A percentile compares a stretch with the other conserved stretches of the same genome.
These are phyloP conservation scores for Penicillium crystallinum DNA, from an alignment of 495 filamentous ascomycete species.

Conservation along the genomic window DNA sequence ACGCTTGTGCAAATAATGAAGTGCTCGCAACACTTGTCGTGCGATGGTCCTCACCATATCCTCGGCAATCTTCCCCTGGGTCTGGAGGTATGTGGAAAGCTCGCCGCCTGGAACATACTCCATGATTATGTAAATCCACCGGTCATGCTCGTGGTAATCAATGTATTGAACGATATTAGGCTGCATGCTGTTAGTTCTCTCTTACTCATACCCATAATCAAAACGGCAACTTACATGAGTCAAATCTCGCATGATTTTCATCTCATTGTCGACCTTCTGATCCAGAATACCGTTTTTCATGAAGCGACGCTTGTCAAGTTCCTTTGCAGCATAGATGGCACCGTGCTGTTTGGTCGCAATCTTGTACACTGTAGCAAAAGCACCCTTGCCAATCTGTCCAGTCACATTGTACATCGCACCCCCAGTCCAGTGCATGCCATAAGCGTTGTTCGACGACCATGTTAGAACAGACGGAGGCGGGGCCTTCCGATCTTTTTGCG, in stretches of 20 bases:
- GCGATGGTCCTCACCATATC: slow-evolving; percentile 62
- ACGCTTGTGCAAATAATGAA: slow-evolving; percentile 80
- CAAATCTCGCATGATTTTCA: slow-evolving; percentile 83
- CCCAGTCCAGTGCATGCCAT: slow-evolving; percentile 73
- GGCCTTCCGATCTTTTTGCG: slow-evolving; percentile 21
- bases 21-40: slow-evolving; percentile 69
- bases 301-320: slow-evolving; percentile 82
- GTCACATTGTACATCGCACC: slow-evolving; percentile 77
- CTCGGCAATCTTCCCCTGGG: slow-evolving; percentile 59
- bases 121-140: slow-evolving; percentile 91
- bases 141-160: slow-evolving; percentile 71
- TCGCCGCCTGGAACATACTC: slow-evolving; percentile 86
- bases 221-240: slow-evolving; percentile 60
- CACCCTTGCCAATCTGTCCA: slow-evolving; percentile 78
- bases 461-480: slow-evolving; percentile 28
- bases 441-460: slow-evolving; percentile 35
- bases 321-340: slow-evolving; percentile 78
- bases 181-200: slow-evolving; percentile 32
- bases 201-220: neutral
- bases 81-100: slow-evolving; percentile 63
- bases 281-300: slow-evolving; percentile 82
- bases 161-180: slow-evolving; percentile 88
- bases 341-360: slow-evolving; percentile 76
- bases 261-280: slow-evolving; percentile 87
- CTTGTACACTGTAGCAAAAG: slow-evolving; percentile 89